Conservation (phyloP, 805 yeast species). For the Myxozyma monticola region DNA sequence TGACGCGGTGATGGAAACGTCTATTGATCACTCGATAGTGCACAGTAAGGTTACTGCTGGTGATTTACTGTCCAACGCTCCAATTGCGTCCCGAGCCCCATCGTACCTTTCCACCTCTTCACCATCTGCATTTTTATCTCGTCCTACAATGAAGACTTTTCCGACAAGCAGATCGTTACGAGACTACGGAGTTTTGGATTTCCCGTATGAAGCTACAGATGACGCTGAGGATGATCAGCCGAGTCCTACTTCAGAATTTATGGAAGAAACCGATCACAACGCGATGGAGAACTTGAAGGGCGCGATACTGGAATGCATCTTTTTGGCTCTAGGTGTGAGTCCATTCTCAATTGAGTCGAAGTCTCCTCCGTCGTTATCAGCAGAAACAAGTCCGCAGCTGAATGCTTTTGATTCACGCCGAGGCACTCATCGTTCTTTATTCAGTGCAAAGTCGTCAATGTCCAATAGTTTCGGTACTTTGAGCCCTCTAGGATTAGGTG, state of each 20-base stretch:
- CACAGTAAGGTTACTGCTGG: conserved; percentile 10
- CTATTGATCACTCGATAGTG: too few relatives aligned
- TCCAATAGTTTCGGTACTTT: conserved; percentile 4
- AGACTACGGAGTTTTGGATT: conserved; percentile 5
- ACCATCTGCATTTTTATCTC: too few relatives aligned
- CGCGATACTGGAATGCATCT: conserved; percentile 70
- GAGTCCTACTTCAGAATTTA: too few relatives aligned
- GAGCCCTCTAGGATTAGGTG: conserved; percentile 17
- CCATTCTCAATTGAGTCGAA: conserved; percentile 26
- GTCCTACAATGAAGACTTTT: too few relatives aligned
- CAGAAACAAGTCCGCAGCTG: conserved; percentile 22
- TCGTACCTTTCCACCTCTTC: too few relatives aligned
- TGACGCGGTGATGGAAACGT: too few relatives aligned
- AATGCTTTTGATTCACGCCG: conserved; percentile 11
- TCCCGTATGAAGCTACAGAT: neutral
- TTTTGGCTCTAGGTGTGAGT: conserved; percentile 65
- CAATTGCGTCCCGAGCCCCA: neutral
- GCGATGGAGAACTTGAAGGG: conserved; percentile 2
- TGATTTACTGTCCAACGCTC: conserved; percentile 3
- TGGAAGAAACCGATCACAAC: neutral
- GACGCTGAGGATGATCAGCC: neutral
- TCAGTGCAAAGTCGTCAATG: neutral
- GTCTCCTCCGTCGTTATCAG: conserved; percentile 7
- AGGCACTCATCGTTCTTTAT: neutral
- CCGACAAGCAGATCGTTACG: too few relatives aligned